These are phyloP conservation scores for Collybia mongolica DNA, from an alignment of 768 basidiomycete genomes.

Conservation along the genomic window DNA sequence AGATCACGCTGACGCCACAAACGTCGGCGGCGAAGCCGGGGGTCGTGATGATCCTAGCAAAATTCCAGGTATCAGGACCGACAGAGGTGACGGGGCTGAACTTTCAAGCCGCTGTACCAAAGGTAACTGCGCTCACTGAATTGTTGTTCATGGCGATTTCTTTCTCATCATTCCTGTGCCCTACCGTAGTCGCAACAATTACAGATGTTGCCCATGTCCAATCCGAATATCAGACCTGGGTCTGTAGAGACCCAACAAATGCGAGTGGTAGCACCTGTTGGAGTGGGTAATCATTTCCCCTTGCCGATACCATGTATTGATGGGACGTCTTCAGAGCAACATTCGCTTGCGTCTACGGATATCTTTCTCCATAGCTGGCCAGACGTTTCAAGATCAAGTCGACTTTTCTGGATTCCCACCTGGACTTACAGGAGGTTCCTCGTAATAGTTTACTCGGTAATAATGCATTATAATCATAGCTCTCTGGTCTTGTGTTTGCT, in stretches of 20 bases:
- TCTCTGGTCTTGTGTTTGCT: not conserved
- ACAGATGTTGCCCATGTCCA: slow-evolving; percentile 98
- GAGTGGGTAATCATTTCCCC: slow-evolving; percentile 51
- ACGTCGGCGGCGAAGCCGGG: slow-evolving; percentile 80
- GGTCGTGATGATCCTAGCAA: slow-evolving; percentile 85
- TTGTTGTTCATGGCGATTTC: not conserved
- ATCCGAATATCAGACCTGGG: slow-evolving; percentile 73
- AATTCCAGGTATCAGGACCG: slow-evolving; percentile 70
- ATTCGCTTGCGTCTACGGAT: slow-evolving; percentile 86
- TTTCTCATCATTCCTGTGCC: slow-evolving; percentile 1
- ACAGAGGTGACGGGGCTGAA: slow-evolving; percentile 62
- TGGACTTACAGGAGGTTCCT: slow-evolving; percentile 53
- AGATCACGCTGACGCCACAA: slow-evolving; percentile 88
- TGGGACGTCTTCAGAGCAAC: slow-evolving; percentile 52
- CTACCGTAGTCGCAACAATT: slow-evolving; percentile 82
- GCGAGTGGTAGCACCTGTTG: slow-evolving; percentile 84
- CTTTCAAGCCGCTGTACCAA: slow-evolving; percentile 98
- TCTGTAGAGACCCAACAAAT: slow-evolving; percentile 92
- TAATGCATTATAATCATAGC: not conserved
- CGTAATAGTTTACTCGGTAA: slow-evolving; percentile 2
- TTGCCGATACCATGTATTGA: slow-evolving; percentile 6
- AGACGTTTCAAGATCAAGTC: slow-evolving; percentile 83
- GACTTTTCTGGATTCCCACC: slow-evolving; percentile 92
- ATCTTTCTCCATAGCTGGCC: slow-evolving; percentile 68
- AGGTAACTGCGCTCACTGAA: slow-evolving; percentile 46